Conservation (phyloP, 805 yeast species). For the Hanseniaspora thailandica region DNA sequence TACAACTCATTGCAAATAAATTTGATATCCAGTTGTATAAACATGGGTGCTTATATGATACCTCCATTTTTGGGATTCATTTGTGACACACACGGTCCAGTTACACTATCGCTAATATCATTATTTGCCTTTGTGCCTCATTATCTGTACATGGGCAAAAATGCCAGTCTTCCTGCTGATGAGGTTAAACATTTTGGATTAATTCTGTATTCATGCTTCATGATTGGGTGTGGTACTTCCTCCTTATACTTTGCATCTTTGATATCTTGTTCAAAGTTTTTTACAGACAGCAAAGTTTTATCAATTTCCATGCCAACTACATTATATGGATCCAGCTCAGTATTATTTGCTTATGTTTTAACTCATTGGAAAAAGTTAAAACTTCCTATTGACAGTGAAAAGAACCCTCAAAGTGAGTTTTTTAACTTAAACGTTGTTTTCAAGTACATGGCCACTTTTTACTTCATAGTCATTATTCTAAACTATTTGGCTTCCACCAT, state of each 20-base stretch:
- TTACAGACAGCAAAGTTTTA: slow-evolving; percentile 61
- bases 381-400: neutral
- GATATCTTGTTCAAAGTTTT: slow-evolving; percentile 75
- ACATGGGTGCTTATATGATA: slow-evolving; percentile 72
- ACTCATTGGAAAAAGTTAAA: slow-evolving; percentile 26
- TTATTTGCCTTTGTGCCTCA: slow-evolving; percentile 55
- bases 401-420: neutral
- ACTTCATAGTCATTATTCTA: slow-evolving; percentile 43
- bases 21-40: slow-evolving; percentile 58
- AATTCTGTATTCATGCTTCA: slow-evolving; percentile 41
- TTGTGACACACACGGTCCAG: slow-evolving; percentile 80
- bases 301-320: slow-evolving; percentile 84
- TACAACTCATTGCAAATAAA: slow-evolving; percentile 61
- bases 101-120: slow-evolving; percentile 51
- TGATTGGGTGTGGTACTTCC: slow-evolving; percentile 63
- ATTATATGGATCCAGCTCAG: slow-evolving; percentile 71
- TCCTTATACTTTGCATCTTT: slow-evolving; percentile 59
- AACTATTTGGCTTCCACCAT: slow-evolving; percentile 56
- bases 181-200: slow-evolving; percentile 25
- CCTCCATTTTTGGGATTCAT: slow-evolving; percentile 72
- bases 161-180: slow-evolving; percentile 33
- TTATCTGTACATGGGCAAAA: slow-evolving; percentile 33
- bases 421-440: slow-evolving; percentile 46
- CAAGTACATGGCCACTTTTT: slow-evolving; percentile 39
- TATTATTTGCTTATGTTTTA: slow-evolving; percentile 53